Base-by-base conservation (phyloP, 2,329 filamentous ascomycete species). In the Xylariomycetidae sp. region DNA sequence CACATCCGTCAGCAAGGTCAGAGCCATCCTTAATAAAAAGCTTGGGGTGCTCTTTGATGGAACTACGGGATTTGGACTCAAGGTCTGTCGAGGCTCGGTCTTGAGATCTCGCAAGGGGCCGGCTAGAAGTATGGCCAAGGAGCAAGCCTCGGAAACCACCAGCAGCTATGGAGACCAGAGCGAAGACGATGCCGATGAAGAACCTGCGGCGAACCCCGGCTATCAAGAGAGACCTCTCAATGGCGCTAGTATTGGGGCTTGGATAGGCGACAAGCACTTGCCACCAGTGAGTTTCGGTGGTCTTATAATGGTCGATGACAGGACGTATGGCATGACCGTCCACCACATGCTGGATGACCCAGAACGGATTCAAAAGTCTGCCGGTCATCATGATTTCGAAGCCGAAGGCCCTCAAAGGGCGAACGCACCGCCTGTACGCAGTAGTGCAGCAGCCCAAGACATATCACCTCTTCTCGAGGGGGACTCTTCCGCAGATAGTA, bases 281-380 rank as follows among this genome's bases (percentile, higher is more conserved):
- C 88, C 89, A 5, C 88, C 90, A 2, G 90, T 94, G 3, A 94
- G 88, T 19, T 88, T 94, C 46, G 90, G 90, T 10, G 90, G 90
- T 7, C 72, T 95, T 4, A 79, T 97, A 25, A 66, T 92, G 19
- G 79, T 97, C 2, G 88, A 97, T 53, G 80, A 85, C 35, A 80
- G 84, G 56, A 78, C 86, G 0, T 92, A 88, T 51, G 90, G 90
- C 10, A 92, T 97, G 86, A 96, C 88, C 15, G 90, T 97, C 0
- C 90, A 97, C 53, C 90, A 97, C 58, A 90, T 97, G 80, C 76
- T 97, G 3, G 90, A 96, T 66, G 75, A 80, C 37, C 77, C 75
- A 1, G 74, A 75, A 4, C 59, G 61, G 15, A 50, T 49, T 6
- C 38, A 37, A 16, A 28, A 29, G 7, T 15, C 26, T 6, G 6